A percentile compares a stretch with the other conserved stretches of the same genome.
Evolutionary conservation across 352 stramenopile species (phyloP).

Genomic region (Aphanomyces euteiches): DNA sequence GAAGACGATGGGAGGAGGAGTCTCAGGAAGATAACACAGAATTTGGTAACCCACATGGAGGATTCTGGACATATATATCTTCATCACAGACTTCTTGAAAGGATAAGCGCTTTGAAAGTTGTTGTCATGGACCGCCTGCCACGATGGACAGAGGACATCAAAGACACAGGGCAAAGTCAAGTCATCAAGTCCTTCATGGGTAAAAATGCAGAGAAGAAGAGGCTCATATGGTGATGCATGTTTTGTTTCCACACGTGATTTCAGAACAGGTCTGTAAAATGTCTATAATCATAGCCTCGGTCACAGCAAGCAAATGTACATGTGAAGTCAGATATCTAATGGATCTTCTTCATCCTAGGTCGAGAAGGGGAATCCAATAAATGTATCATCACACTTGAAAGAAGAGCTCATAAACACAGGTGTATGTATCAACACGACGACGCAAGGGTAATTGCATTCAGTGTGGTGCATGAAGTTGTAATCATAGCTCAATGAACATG

Average conservation of each 20-base stretch:
- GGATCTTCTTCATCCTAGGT: constrained; percentile 10
- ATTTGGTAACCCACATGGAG: constrained; percentile 4
- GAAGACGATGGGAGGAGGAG: neutral
- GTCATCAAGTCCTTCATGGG: constrained; percentile 11
- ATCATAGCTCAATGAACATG: constrained; percentile 20
- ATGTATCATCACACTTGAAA: constrained; percentile 18
- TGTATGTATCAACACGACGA: constrained; percentile 25
- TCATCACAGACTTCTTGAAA: neutral
- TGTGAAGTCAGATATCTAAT: neutral
- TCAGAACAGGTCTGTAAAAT: constrained; percentile 87
- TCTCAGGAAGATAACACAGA: constrained; percentile 26
- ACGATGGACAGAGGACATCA: neutral
- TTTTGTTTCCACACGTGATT: constrained; percentile 76
- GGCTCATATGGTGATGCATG: constrained; percentile 90
- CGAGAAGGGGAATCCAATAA: constrained; percentile 28
- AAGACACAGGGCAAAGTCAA: constrained; percentile 24
- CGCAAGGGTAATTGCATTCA: constrained; percentile 29
- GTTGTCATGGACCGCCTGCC: neutral
- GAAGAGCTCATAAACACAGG: constrained; percentile 29
- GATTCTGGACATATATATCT: constrained; percentile 5
- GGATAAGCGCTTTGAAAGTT: constrained; percentile 22
- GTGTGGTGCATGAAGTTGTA: constrained; percentile 30
- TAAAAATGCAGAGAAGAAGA: constrained; percentile 12
- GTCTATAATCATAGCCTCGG: constrained; percentile 78
- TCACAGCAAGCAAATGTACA: constrained; percentile 35